Evolutionary conservation across 2,329 filamentous ascomycete species (phyloP), one percentile per base, ranked within the genome.

Genomic region (Boeremia exigua): DNA sequence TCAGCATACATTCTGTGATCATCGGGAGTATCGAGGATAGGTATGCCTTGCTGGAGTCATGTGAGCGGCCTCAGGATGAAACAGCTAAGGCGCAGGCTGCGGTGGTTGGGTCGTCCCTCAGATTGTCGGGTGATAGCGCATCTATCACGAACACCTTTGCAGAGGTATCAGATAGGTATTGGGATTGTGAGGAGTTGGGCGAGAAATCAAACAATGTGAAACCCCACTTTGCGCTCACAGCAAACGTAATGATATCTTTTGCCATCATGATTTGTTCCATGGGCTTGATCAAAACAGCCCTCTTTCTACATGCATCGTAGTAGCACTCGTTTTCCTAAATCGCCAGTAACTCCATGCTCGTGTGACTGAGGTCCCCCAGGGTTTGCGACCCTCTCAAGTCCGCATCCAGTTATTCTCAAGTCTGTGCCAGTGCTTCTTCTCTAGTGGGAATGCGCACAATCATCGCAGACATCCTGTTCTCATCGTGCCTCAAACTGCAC

Each of bases 401-500:
- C 25, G 3, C 7, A 36, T 17, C 17, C 29, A 28, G 17, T 32
- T 15, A n/a, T 28, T 32, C 8, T 6, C 4, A 29, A 11, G 3
- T 10, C 9, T 43, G 9, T 30, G 1, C 23, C 23, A 39, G 37
- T 39, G 3, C 2, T 39, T 19, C 49, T 27, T 9, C 38, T 19
- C 23, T 23, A 7, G 2, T 19, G 5, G 28, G 19, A 23, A 43
- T 4, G 23, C 6, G 9, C 28, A 9, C 25, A 9, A 14, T 48
- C 25, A 25, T 11, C 27, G 34, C n/a, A 46, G 42, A 12, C n/a
- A 27, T 33, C 11, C 17, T 28, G 17, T 28, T 4, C 32, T 73
- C 65, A 98, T 79, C 94, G 86, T 47, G 95, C 95, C 82, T 99
- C 93, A 72, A 99, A 98, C 80, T 99, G 95, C 47, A 98, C 93